Evolutionary conservation across 768 basidiomycete genomes (phyloP).

Genomic region (Cyclocybe aegerita): DNA sequence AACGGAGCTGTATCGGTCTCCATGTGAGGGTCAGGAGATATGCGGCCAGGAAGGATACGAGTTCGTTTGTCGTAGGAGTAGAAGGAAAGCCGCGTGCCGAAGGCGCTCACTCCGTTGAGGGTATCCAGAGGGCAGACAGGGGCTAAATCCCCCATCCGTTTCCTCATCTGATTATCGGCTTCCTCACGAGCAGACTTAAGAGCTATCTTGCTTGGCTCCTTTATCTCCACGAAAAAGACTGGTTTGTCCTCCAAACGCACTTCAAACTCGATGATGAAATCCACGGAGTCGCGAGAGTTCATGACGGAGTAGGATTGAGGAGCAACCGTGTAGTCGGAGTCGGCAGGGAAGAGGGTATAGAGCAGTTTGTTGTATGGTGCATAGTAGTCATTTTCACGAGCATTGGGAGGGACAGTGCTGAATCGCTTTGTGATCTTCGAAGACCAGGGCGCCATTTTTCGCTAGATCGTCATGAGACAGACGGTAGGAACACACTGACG

Average conservation of each 20-base stretch:
- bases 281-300: slow-evolving; percentile 2
- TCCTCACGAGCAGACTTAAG: slow-evolving; percentile 17
- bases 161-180: slow-evolving; percentile 20
- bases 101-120: slow-evolving; percentile 24
- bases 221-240: slow-evolving; percentile 28
- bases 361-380: slow-evolving; percentile 18
- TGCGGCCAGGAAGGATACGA: slow-evolving; percentile 8
- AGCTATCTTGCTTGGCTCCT: slow-evolving; percentile 7
- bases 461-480: no score
- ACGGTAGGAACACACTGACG: no score
- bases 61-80: slow-evolving; percentile 9
- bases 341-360: slow-evolving; percentile 13
- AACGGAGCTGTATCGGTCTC: slow-evolving; percentile 24
- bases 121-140: slow-evolving; percentile 14
- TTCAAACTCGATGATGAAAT: slow-evolving; percentile 19
- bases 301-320: slow-evolving; percentile 5
- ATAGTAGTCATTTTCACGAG: slow-evolving; percentile 5
- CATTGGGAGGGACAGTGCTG: slow-evolving; percentile 7
- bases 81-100: slow-evolving; percentile 25
- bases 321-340: slow-evolving; percentile 10
- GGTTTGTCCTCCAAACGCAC: slow-evolving; percentile 13
- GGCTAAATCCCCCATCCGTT: slow-evolving; percentile 16
- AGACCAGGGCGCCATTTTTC: no score
- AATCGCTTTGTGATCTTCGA: background rate
- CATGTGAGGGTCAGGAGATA: slow-evolving; percentile 11